Evolutionary conservation across 1,284 basidiomycete genomes (phyloP), one percentile per base, ranked within the genome.

Genomic region (Fomes fomentarius): DNA sequence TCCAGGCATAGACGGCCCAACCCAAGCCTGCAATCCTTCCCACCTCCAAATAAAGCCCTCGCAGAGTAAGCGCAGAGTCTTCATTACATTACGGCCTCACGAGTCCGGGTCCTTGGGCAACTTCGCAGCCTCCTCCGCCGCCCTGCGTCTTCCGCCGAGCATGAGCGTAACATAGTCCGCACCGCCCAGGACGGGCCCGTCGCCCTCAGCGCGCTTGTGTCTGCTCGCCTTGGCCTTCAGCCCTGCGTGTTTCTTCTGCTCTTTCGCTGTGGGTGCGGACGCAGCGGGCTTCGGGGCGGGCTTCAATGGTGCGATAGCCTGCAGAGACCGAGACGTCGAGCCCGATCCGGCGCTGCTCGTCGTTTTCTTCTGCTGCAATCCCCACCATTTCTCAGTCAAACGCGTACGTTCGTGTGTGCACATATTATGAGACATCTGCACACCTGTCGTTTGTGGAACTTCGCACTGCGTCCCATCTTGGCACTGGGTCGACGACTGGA

Each of bases 81-180:
- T n/a, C n/a, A n/a, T n/a, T n/a, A n/a, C n/a, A n/a, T n/a, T n/a
- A n/a, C n/a, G n/a, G n/a, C n/a, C n/a, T n/a, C n/a, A n/a, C n/a
- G n/a, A n/a, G 17, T 62, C 61, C 19, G 35, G 49, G 30, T 70
- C 71, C 50, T 56, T 52, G 22, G 77, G 73, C 48, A 91, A 65
- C 63, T 87, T 90, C 39, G 72, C 67, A 4, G 85, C 87, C 69
- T 90, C 89, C 65, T 79, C 75, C 46, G 71, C 76, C 19, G 83
- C 87, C 65, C 78, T 85, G 60, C 77, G 76, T 58, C 89, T 72
- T 10, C 87, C 77, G n/a, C 89, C 88, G 76, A 85, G 77, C 76
- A 89, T 75, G 57, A 91, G 66, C 6, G 79, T 76, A 40, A 92
- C 83, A 64, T 91, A 91, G 69, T 91, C 89, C 30, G 84, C 89